A percentile compares a stretch with the other conserved stretches of the same genome.
phyloP scores from a whole-genome alignment of 768 basidiomycete genomes.

The Leccinum subgranulosum region DNA sequence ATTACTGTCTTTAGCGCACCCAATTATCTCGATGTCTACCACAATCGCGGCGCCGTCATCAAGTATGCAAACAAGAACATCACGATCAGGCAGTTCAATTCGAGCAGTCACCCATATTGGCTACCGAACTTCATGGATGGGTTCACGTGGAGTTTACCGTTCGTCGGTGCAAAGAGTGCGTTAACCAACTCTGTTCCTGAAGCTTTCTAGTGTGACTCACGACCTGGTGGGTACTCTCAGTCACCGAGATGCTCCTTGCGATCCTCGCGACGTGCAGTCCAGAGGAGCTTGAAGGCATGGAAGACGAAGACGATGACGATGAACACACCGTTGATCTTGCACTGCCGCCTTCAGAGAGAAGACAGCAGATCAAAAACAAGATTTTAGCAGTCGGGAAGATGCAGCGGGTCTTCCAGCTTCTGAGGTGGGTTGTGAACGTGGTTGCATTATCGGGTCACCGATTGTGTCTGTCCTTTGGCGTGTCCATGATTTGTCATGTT shows the following conservation, averaged over 20 bases:
- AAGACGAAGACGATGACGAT: constrained; percentile 34
- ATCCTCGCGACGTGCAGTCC: constrained; percentile 91
- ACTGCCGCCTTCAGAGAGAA: constrained; percentile 45
- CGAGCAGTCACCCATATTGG: constrained; percentile 86
- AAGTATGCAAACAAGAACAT: constrained; percentile 98
- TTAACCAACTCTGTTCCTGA: neutral
- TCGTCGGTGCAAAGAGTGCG: constrained; percentile 96
- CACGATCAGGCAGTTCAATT: constrained; percentile 89
- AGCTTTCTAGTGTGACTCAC: neutral
- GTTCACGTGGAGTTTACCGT: constrained; percentile 98
- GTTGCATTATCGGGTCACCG: neutral
- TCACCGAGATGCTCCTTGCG: constrained; percentile 96
- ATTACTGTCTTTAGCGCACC: constrained; percentile 99
- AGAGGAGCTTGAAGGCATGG: constrained; percentile 83
- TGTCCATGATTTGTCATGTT: neutral
- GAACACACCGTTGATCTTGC: constrained; percentile 27
- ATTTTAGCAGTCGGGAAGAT: constrained; percentile 90
- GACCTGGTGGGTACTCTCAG: constrained; percentile 37
- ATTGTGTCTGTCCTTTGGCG: neutral
- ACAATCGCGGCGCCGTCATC: constrained; percentile 94
- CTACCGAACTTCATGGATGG: constrained; percentile 98
- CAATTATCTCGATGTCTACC: constrained; percentile 96
- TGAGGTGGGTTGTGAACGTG: constrained; percentile 57
- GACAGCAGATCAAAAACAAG: constrained; percentile 88
- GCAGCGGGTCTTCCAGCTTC: constrained; percentile 84